Evolutionary conservation across 1,284 basidiomycete genomes (phyloP).

Genomic region (Irpex sp.): DNA sequence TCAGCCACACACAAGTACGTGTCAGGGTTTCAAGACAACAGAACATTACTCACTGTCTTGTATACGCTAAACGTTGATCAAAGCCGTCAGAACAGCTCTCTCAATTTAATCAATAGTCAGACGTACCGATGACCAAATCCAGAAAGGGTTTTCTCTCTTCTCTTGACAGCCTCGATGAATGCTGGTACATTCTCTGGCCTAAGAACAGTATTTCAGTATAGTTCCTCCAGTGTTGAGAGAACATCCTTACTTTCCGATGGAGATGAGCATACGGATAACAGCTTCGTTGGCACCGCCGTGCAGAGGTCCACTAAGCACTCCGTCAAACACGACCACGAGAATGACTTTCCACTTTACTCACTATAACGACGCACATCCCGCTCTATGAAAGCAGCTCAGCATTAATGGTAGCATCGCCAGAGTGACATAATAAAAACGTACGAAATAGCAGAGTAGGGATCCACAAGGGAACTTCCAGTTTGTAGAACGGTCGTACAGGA

Average conservation of each 20-base stretch:
- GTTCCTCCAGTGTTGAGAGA: not conserved
- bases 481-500: slow-evolving; percentile 80
- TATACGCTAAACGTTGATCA: slow-evolving; percentile 47
- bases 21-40: not conserved
- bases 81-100: not conserved
- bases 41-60: slow-evolving; percentile 56
- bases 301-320: slow-evolving; percentile 60
- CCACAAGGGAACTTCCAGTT: slow-evolving; percentile 81
- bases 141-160: slow-evolving; percentile 77
- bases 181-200: slow-evolving; percentile 80
- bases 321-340: not conserved
- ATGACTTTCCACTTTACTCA: slow-evolving; percentile 33
- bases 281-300: slow-evolving; percentile 86
- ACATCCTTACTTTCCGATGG: slow-evolving; percentile 67
- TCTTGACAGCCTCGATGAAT: slow-evolving; percentile 81
- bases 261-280: slow-evolving; percentile 84
- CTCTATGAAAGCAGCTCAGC: slow-evolving; percentile 32
- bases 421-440: slow-evolving; percentile 25
- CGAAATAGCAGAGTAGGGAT: slow-evolving; percentile 83
- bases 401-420: not conserved
- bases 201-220: not conserved
- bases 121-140: slow-evolving; percentile 77
- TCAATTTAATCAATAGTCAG: not conserved
- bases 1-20: too few species aligned
- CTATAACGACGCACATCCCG: slow-evolving; percentile 82